A percentile compares a stretch with the other conserved stretches of the same genome.
Evolutionary conservation across 495 filamentous ascomycete species (phyloP).

Genomic region (Thozetella sp.): DNA sequence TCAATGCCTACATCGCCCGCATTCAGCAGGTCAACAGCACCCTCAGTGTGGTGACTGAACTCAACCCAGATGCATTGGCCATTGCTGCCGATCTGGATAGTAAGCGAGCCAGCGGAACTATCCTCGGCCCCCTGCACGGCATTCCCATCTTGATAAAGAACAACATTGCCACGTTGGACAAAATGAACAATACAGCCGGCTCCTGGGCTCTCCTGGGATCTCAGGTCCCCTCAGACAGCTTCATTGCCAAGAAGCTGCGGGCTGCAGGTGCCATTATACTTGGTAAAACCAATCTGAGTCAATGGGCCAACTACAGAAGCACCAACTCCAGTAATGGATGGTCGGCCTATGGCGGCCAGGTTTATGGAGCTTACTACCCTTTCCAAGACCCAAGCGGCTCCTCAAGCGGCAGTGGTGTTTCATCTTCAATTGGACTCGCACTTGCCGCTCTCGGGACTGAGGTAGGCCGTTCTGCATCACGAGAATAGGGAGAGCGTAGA

Average conservation of each 20-base stretch:
- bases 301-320: conserved; percentile 42
- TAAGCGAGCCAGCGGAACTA: conserved; percentile 16
- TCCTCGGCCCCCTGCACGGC: conserved; percentile 59
- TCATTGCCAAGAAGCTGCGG: conserved; percentile 46
- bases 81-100: conserved; percentile 32
- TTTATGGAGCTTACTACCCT: conserved; percentile 41
- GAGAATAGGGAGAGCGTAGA: too few species aligned
- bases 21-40: conserved; percentile 40
- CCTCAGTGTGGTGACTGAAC: conserved; percentile 40
- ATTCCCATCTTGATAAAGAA: conserved; percentile 72
- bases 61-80: conserved; percentile 46
- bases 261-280: conserved; percentile 52
- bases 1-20: conserved; percentile 44
- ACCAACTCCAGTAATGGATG: conserved; percentile 42
- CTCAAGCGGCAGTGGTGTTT: conserved; percentile 19
- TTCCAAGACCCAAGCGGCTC: conserved; percentile 34
- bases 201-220: conserved; percentile 58
- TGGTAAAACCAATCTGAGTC: conserved; percentile 41
- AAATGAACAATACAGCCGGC: conserved; percentile 62
- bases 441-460: conserved; percentile 34
- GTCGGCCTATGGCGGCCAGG: conserved; percentile 45
- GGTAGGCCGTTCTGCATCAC: too few species aligned
- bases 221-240: conserved; percentile 45
- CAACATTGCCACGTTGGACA: conserved; percentile 71
- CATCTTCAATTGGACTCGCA: conserved; percentile 34